A percentile compares a stretch with the other conserved stretches of the same genome.
phyloP scores from a whole-genome alignment of 1,139 yeast species.

The Yamadazyma jaroonii region DNA sequence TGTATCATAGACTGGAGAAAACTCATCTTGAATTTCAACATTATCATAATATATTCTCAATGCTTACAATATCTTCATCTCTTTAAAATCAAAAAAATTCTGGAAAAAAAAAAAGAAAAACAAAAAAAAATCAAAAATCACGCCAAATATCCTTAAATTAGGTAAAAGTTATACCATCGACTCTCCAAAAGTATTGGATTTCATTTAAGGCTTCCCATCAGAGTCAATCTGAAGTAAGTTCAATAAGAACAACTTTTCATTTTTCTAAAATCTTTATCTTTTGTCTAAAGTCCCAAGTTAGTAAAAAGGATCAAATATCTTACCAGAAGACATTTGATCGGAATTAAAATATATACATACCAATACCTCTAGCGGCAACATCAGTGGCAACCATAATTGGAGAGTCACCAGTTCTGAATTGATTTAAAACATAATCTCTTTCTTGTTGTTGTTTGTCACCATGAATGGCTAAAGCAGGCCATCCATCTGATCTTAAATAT shows the following conservation, averaged over 20 bases:
- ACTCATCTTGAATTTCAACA: too few species aligned
- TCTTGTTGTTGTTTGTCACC: slow-evolving; percentile 98
- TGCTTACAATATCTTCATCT: slow-evolving; percentile 2
- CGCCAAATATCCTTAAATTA: not conserved
- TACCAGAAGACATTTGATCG: not conserved
- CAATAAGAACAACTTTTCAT: not conserved
- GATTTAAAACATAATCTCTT: slow-evolving; percentile 97
- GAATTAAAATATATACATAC: slow-evolving; percentile 53
- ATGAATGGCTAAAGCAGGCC: slow-evolving; percentile 99
- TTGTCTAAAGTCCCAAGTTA: slow-evolving; percentile 9
- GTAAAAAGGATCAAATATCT: slow-evolving; percentile 2
- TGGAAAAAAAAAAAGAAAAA: not conserved
- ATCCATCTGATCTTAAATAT: slow-evolving; percentile 92
- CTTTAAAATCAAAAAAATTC: slow-evolving; percentile 1
- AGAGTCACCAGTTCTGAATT: slow-evolving; percentile 87
- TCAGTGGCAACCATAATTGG: slow-evolving; percentile 99
- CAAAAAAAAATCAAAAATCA: slow-evolving; percentile 1
- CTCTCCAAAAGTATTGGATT: too few species aligned
- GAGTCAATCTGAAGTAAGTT: too few species aligned
- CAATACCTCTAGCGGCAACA: slow-evolving; percentile 99
- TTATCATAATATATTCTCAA: not conserved
- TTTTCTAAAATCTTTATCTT: not conserved
- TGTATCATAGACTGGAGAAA: too few species aligned
- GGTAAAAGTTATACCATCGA: too few species aligned
- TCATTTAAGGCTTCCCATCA: too few species aligned